Conservation (phyloP, 2,329 filamentous ascomycete genomes). For the Epichloe bromicola region DNA sequence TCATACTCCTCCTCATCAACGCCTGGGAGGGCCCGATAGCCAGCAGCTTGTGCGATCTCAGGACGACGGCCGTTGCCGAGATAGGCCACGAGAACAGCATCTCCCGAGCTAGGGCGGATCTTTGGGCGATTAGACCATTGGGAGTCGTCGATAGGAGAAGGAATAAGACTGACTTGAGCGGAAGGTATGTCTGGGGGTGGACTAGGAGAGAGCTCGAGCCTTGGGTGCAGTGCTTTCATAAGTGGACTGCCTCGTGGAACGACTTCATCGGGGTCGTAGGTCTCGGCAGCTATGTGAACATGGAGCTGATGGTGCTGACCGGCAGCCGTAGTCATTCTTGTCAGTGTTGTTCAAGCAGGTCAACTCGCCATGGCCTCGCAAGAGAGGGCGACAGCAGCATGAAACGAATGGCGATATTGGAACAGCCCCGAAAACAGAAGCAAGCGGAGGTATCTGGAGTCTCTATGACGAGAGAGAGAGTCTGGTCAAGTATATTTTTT, state of each 20-base stretch:
- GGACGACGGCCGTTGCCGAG: constrained; percentile 51
- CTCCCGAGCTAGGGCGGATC: constrained; percentile 43
- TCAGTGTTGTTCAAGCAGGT: constrained; percentile 16
- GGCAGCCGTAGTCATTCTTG: constrained; percentile 28
- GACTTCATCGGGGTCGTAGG: constrained; percentile 33
- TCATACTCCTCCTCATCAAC: constrained; percentile 29
- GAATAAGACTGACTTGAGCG: constrained; percentile 22
- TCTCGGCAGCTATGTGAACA: constrained; percentile 17
- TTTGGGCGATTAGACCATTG: constrained; percentile 38
- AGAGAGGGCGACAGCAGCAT: constrained; percentile 4
- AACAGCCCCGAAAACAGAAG: background rate
- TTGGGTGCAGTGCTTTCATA: constrained; percentile 22
- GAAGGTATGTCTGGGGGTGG: constrained; percentile 23
- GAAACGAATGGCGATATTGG: constrained; percentile 4
- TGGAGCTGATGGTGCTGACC: constrained; percentile 20
- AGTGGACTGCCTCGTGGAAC: constrained; percentile 27
- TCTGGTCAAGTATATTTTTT: background rate
- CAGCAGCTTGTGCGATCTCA: constrained; percentile 49
- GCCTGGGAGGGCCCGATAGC: constrained; percentile 36
- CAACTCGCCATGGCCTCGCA: constrained; percentile 22
- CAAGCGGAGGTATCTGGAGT: background rate
- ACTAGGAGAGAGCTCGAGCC: constrained; percentile 19
- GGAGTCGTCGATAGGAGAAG: constrained; percentile 25
- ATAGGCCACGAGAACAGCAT: constrained; percentile 53
- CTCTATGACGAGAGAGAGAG: background rate